These are phyloP conservation scores for Nematocida sp. DNA, from an alignment of 371 early-diverging fungal species.

Conservation along the genomic window DNA sequence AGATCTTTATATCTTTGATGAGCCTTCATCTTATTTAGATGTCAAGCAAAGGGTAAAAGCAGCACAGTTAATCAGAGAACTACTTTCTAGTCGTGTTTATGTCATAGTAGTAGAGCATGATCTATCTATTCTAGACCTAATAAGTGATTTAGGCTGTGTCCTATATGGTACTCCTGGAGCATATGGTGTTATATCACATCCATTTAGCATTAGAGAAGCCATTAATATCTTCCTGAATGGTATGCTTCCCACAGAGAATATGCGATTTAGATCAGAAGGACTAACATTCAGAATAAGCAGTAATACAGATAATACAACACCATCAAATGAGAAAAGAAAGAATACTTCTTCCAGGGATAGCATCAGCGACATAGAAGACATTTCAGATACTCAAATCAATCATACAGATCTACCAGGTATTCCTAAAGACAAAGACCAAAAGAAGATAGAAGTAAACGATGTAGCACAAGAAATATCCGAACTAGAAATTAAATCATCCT, in stretches of 20 bases:
- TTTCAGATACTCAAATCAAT: not conserved
- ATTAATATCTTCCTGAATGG: slow-evolving; percentile 99
- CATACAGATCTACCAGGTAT: too few relatives aligned
- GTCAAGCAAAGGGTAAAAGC: slow-evolving; percentile 97
- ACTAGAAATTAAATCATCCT: not conserved
- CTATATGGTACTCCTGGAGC: slow-evolving; percentile 93
- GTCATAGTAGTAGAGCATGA: slow-evolving; percentile 98
- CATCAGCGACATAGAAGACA: slow-evolving; percentile 66
- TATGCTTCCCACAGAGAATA: slow-evolving; percentile 93
- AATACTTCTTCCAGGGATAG: slow-evolving; percentile 64
- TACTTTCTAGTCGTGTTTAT: slow-evolving; percentile 73
- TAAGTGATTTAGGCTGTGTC: slow-evolving; percentile 95
- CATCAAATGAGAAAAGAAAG: too few relatives aligned
- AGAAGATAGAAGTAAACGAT: too few relatives aligned
- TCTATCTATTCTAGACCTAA: slow-evolving; percentile 91
- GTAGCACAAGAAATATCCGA: too few relatives aligned
- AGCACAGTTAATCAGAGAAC: slow-evolving; percentile 80
- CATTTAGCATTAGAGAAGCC: slow-evolving; percentile 92
- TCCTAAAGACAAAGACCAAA: too few relatives aligned
- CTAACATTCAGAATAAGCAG: slow-evolving; percentile 87
- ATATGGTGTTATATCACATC: slow-evolving; percentile 96
- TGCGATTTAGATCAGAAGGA: slow-evolving; percentile 93
- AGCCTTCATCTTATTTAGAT: slow-evolving; percentile 95
- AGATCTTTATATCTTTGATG: slow-evolving; percentile 98
- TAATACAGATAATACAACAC: slow-evolving; percentile 73